Percentiles rank a stretch among this genome's conserved stretches.
Evolutionary conservation across 2,329 filamentous ascomycete genomes (phyloP).

Genomic region (Talaromyces sp.): DNA sequence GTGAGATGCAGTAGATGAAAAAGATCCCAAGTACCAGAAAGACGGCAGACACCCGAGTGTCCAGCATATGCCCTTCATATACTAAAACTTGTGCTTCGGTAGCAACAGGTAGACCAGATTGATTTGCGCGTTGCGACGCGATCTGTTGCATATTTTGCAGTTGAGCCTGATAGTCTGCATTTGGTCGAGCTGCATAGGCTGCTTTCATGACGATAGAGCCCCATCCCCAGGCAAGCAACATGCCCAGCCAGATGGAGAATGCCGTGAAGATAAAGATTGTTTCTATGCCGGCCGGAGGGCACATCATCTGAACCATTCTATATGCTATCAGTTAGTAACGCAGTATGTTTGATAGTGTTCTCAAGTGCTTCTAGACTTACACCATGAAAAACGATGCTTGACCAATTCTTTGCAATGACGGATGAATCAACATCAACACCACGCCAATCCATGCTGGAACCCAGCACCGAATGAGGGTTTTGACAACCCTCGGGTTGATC

Average conservation of each 20-base stretch:
- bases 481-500: slow-evolving; percentile 50
- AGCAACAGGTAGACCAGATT: slow-evolving; percentile 29
- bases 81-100: slow-evolving; percentile 40
- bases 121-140: slow-evolving; percentile 35
- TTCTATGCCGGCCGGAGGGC: slow-evolving; percentile 49
- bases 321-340: neutral
- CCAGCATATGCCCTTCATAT: slow-evolving; percentile 50
- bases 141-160: slow-evolving; percentile 37
- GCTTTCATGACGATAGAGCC: slow-evolving; percentile 52
- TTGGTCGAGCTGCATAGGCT: slow-evolving; percentile 45
- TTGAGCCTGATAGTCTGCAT: slow-evolving; percentile 37
- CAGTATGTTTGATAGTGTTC: neutral
- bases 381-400: slow-evolving; percentile 12
- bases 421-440: slow-evolving; percentile 50
- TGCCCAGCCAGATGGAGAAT: slow-evolving; percentile 45
- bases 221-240: slow-evolving; percentile 51
- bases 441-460: slow-evolving; percentile 48
- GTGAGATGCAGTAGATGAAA: slow-evolving; percentile 47
- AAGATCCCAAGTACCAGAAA: slow-evolving; percentile 42
- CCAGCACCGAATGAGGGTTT: slow-evolving; percentile 49
- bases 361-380: neutral
- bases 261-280: slow-evolving; percentile 48
- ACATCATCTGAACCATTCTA: slow-evolving; percentile 45
- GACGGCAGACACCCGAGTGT: slow-evolving; percentile 45
- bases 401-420: slow-evolving; percentile 39